Evolutionary conservation across 768 basidiomycete genomes (phyloP), one percentile per base, ranked within the genome.

Genomic region (Termitomyces sp.): DNA sequence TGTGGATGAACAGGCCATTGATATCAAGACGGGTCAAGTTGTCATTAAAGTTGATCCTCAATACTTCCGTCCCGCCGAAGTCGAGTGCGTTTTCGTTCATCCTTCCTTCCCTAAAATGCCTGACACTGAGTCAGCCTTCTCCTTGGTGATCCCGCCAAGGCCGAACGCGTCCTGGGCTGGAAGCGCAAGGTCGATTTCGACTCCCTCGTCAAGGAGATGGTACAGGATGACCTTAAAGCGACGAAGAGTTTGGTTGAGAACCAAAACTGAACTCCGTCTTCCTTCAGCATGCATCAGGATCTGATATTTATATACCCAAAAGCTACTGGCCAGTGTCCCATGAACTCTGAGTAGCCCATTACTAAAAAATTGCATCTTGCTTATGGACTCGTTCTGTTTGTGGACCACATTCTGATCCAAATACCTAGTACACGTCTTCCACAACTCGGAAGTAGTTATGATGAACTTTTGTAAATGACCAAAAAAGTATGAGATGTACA

Each of bases 61-160:
- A 62, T 96, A 97, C 78, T 97, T 94, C 88, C 89, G 94, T 70
- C 92, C 92, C 9, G 90, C 91, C 19, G 92, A 95, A 84, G 93
- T 96, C 73, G 93, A 96, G 86, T 92, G 66, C 60, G 89, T 86
- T 15, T 60, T 23, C 44, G 44, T 37, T 41, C 28, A 54, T 30
- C 28, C 38, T 33, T 44, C 19, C 26, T 35, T 46, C 28, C 11
- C 53, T 50, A 15, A 14, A 40, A 28, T 28, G 42, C 26, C 48
- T 53, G 45, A 43, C 31, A 33, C 49, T 43, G 23, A 17, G 23
- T 37, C 44, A 94, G 92, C 4, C 81, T 95, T 54, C 80, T 98
- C 41, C 80, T 87, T 48, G 95, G 95, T 14, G 87, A 89, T 70
- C 92, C 94, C 5, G 77, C 87, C 50, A 98, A 98, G 75, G 95